Evolutionary conservation across 2,329 filamentous ascomycete species (phyloP).

Genomic region (Didymella glomerata): DNA sequence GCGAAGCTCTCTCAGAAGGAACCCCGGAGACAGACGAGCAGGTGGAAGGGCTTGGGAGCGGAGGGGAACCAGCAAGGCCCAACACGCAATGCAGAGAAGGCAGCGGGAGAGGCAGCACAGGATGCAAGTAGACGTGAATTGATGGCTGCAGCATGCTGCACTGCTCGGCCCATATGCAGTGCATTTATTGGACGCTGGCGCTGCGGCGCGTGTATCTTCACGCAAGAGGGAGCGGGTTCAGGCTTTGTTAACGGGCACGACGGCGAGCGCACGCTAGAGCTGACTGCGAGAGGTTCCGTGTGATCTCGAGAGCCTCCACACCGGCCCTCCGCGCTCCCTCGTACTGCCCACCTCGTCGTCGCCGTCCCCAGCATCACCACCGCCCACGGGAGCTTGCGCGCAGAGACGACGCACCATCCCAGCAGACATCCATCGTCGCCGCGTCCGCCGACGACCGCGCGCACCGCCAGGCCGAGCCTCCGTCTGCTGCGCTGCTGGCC

Average conservation of each 20-base stretch:
- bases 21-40: slow-evolving; percentile 2
- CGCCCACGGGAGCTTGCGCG: slow-evolving; percentile 23
- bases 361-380: slow-evolving; percentile 24
- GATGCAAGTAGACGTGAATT: slow-evolving; percentile 8
- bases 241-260: slow-evolving; percentile 21
- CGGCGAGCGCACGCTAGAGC: slow-evolving; percentile 21
- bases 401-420: slow-evolving; percentile 17
- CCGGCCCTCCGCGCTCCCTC: slow-evolving; percentile 17
- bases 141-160: slow-evolving; percentile 19
- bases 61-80: slow-evolving; percentile 1
- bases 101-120: background rate
- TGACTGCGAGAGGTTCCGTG: slow-evolving; percentile 25
- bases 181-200: slow-evolving; percentile 24
- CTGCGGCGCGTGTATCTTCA: slow-evolving; percentile 24
- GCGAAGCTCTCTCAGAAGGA: slow-evolving; percentile 7
- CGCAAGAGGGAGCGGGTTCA: slow-evolving; percentile 27
- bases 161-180: slow-evolving; percentile 1
- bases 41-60: slow-evolving; percentile 1
- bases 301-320: slow-evolving; percentile 30
- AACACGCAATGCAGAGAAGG: background rate
- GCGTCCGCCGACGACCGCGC: slow-evolving; percentile 3
- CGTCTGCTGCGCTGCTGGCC: slow-evolving; percentile 10
- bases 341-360: slow-evolving; percentile 21
- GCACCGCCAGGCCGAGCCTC: slow-evolving; percentile 6
- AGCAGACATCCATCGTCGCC: slow-evolving; percentile 15